Evolutionary conservation across 352 stramenopile genomes (phyloP), one percentile per base, ranked within the genome.

Genomic region (Pelagophyceae sp.): DNA sequence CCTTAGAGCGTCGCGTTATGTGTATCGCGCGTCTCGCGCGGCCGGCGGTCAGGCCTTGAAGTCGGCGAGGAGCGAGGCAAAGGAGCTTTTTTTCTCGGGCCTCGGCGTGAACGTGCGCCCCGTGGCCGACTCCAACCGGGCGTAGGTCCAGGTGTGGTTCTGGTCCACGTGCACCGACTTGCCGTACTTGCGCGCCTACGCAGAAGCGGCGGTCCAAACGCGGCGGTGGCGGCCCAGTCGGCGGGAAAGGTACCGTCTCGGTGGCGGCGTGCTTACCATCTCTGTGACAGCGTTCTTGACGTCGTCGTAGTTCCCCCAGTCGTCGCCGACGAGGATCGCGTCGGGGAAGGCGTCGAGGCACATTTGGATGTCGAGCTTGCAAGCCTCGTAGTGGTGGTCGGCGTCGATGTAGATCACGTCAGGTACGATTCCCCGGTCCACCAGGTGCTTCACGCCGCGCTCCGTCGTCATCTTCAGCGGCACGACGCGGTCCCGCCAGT

Each of bases 341-440:
- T 77, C 50, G 17, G 77, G 77, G 60, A 80, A 82, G 2, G 63
- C 37, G 33, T 79, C 40, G 37, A 82, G 50, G 50, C 65, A 78
- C n/a, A 31, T 29, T 17, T 78, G 20, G 38, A 82, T 75, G 71
- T 82, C 79, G 33, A 6, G 11, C 38, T 77, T 63, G 35, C 78
- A 54, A 23, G 37, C 5, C 35, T 81, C 79, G 61, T 82, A 82
- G 69, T 80, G 71, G 71, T 80, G 79, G 60, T 79, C 65, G 11
- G 76, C 79, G 76, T 82, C 79, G 54, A 82, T 74, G 67, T 81
- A 82, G 11, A 82, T 78, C 31, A 82, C 27, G 45, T 82, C 77
- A 0, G 79, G 79, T 37, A 75, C 37, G 33, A 82, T 51, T 15
- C 45, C 45, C 25, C 5, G 5, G 27, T 40, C 33, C 35, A 1